A percentile compares a stretch with the other conserved stretches of the same genome.
These are phyloP conservation scores for Magnusiomyces sp. DNA, from an alignment of 1,139 yeast genomes.

Conservation along the genomic window DNA sequence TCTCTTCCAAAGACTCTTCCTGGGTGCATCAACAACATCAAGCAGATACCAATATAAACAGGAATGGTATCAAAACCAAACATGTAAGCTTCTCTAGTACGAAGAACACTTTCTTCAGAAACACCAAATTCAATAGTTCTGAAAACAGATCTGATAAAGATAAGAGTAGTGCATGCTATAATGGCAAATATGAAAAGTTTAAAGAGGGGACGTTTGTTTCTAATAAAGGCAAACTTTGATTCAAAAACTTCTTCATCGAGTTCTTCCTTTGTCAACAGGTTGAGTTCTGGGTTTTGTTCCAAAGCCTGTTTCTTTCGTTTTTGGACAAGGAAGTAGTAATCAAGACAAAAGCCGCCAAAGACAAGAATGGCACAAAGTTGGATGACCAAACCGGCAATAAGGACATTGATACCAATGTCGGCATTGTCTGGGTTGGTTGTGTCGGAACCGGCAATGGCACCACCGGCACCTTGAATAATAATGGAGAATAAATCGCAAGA, in stretches of 20 bases:
- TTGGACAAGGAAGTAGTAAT: slow-evolving; percentile 43
- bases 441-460: slow-evolving; percentile 63
- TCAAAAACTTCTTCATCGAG: slow-evolving; percentile 26
- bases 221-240: slow-evolving; percentile 36
- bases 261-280: not conserved
- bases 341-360: slow-evolving; percentile 50
- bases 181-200: slow-evolving; percentile 25
- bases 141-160: slow-evolving; percentile 67
- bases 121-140: slow-evolving; percentile 69
- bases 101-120: slow-evolving; percentile 67
- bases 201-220: slow-evolving; percentile 36
- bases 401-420: slow-evolving; percentile 56
- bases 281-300: not conserved
- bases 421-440: slow-evolving; percentile 34
- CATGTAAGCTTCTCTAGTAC: slow-evolving; percentile 61
- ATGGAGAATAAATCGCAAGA: slow-evolving; percentile 60
- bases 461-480: slow-evolving; percentile 73
- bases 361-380: slow-evolving; percentile 69
- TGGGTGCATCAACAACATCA: slow-evolving; percentile 56
- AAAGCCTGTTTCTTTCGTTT: slow-evolving; percentile 22
- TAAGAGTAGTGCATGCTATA: slow-evolving; percentile 34
- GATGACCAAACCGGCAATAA: slow-evolving; percentile 74
- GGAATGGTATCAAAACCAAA: slow-evolving; percentile 71
- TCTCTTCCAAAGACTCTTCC: slow-evolving; percentile 30
- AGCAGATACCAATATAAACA: slow-evolving; percentile 42